phyloP scores from a whole-genome alignment of 192 early-diverging fungal species.

The Dissophora globulifera region DNA sequence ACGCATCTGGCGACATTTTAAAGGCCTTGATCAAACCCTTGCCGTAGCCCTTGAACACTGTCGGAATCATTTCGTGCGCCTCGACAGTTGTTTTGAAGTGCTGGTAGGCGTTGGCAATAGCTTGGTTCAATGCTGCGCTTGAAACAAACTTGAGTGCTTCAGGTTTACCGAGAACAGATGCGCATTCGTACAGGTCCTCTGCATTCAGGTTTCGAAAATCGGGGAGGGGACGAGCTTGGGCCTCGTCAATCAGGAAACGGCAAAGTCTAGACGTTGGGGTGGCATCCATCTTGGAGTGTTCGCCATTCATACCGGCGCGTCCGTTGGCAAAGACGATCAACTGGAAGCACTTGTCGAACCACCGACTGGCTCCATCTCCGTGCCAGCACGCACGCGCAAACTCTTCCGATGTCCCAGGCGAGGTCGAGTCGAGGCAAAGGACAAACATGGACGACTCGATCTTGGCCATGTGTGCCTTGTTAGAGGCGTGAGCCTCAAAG shows the following conservation, averaged over 20 bases:
- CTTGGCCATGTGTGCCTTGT: constrained; percentile 67
- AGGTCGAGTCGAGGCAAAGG: constrained; percentile 78
- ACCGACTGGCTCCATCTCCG: constrained; percentile 84
- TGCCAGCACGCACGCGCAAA: constrained; percentile 83
- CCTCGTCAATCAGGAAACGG: constrained; percentile 69
- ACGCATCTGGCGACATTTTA: constrained; percentile 82
- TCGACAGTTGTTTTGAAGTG: constrained; percentile 76
- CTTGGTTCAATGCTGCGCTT: constrained; percentile 51
- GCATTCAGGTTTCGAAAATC: constrained; percentile 49
- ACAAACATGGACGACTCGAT: constrained; percentile 84
- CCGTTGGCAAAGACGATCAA: constrained; percentile 82
- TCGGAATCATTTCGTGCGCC: constrained; percentile 69
- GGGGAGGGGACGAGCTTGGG: constrained; percentile 34
- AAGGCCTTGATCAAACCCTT: constrained; percentile 53
- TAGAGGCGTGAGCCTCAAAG: constrained; percentile 65
- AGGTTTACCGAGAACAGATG: constrained; percentile 48
- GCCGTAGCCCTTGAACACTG: constrained; percentile 81
- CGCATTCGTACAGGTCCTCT: constrained; percentile 40
- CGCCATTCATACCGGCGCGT: constrained; percentile 68
- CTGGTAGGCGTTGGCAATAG: constrained; percentile 67
- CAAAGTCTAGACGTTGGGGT: constrained; percentile 82
- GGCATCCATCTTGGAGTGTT: constrained; percentile 76
- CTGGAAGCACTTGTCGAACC: constrained; percentile 87
- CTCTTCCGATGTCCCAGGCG: constrained; percentile 77
- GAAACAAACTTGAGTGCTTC: constrained; percentile 70